Evolutionary conservation across 805 yeast species (phyloP).

Genomic region (Wickerhamiella parazyma): DNA sequence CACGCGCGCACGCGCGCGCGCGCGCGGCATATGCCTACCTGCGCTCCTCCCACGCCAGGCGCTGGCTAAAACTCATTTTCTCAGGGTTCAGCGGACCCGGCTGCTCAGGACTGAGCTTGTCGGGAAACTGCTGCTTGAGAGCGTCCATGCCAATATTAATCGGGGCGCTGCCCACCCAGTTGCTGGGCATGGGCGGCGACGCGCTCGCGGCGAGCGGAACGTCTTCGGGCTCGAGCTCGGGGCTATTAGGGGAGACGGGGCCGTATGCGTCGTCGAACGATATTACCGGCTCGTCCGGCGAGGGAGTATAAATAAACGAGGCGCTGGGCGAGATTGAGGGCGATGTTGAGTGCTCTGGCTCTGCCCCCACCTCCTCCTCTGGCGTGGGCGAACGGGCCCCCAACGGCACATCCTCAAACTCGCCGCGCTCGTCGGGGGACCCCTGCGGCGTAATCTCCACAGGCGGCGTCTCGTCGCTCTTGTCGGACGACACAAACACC

Average conservation of each 20-base stretch:
- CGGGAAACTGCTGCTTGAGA: background rate
- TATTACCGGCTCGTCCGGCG: slow-evolving; percentile 1
- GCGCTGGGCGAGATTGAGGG: too few relatives aligned
- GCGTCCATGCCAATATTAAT: slow-evolving; percentile 8
- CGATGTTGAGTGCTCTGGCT: too few relatives aligned
- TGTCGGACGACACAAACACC: background rate
- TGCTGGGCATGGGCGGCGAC: background rate
- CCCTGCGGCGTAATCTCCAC: background rate
- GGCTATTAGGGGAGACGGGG: background rate
- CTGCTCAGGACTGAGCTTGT: background rate
- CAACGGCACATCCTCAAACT: too few relatives aligned
- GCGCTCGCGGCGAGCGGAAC: background rate
- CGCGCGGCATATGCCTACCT: too few relatives aligned
- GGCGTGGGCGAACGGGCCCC: too few relatives aligned
- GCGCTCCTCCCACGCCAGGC: slow-evolving; percentile 21
- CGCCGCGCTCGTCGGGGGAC: background rate
- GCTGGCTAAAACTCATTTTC: slow-evolving; percentile 21
- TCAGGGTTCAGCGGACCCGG: slow-evolving; percentile 12
- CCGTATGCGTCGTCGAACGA: slow-evolving; percentile 8
- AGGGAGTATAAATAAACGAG: background rate
- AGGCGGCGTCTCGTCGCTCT: background rate
- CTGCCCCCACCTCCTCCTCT: too few relatives aligned
- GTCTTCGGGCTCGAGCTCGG: background rate
- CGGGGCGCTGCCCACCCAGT: slow-evolving; percentile 9
- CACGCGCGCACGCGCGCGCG: too few relatives aligned